Evolutionary conservation across 345 rosid genomes (phyloP), one percentile per base, ranked within the genome.

Genomic region (Conringia planisiliqua): DNA sequence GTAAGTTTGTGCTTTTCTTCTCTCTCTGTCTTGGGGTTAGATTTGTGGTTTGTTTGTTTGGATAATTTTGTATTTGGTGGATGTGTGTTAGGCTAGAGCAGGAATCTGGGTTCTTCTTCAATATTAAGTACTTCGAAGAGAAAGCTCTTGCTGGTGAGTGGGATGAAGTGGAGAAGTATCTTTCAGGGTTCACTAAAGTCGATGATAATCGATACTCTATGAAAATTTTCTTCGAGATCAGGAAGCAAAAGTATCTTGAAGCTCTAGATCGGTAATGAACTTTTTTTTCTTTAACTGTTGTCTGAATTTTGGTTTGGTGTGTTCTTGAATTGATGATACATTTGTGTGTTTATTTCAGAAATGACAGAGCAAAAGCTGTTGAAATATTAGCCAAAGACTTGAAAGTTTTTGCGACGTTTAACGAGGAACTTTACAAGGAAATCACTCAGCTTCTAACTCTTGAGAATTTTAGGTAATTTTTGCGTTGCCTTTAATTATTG

Each of bases 141-240:
- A 84, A 85, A 75, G 97, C 92, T 68, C 87, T 79, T 70, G 88
- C 88, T 42, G 98, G 98, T 35, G 97, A 93, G 66, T 93, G 98
- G 98, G 98, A 93, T 26, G 98, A 93, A 83, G 93, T 93, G 10
- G 98, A 93, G 83, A 84, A 86, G 29, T 90, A 93, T 81, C 81
- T 93, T 16, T 87, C 90, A 24, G 98, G 98, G 4, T 93, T 87
- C 73, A 93, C 98, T 4, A 93, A 90, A 82, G 97, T 93, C 14
- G 98, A 93, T 67, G 98, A 93, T 74, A 93, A 93, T 66, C 84
- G 97, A 7, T 83, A 85, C 73, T 83, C 89, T 18, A 83, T 83
- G 86, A 85, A 83, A 39, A 83, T 85, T 56, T 85, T 69, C 79
- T 85, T 85, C 22, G 89, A 85, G 79, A 85, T 85, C 67, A 82